Evolutionary conservation across 2,329 filamentous ascomycete genomes (phyloP).

Genomic region (Ophiocordyceps camponoti-floridani): DNA sequence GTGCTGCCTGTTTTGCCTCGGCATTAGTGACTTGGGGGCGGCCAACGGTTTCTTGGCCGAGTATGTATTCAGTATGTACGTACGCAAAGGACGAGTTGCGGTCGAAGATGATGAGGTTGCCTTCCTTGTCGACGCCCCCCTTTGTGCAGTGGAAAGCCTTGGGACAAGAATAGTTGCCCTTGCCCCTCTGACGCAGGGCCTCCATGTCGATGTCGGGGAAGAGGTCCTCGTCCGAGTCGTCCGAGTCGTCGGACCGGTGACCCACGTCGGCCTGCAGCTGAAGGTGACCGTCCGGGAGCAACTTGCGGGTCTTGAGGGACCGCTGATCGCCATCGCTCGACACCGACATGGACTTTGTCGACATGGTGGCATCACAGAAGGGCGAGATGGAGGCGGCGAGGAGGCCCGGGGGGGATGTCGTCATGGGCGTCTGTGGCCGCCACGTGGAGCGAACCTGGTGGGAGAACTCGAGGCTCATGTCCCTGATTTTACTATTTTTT

Average conservation of each 20-base stretch:
- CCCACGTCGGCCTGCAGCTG: constrained; percentile 3
- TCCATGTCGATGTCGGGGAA: constrained; percentile 20
- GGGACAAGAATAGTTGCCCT: constrained; percentile 19
- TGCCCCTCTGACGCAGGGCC: constrained; percentile 19
- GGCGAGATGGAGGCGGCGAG: constrained; percentile 7
- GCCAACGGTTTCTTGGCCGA: no score
- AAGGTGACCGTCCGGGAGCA: constrained; percentile 6
- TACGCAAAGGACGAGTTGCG: constrained; percentile 23
- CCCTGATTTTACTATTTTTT: constrained; percentile 14
- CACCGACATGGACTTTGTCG: constrained; percentile 3
- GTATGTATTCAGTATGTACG: no score
- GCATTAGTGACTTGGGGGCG: no score
- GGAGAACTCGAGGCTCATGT: constrained; percentile 15
- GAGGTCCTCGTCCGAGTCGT: constrained; percentile 16
- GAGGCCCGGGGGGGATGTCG: constrained; percentile 4
- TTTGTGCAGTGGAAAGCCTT: constrained; percentile 18
- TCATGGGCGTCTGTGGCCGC: constrained; percentile 7
- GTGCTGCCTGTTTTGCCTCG: constrained; percentile 15
- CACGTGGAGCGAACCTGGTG: constrained; percentile 15
- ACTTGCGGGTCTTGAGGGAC: constrained; percentile 7
- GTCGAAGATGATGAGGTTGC: constrained; percentile 19
- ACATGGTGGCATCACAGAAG: constrained; percentile 6
- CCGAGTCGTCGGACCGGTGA: constrained; percentile 10
- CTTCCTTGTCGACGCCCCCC: constrained; percentile 20
- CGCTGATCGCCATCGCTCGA: constrained; percentile 7